A percentile compares a stretch with the other conserved stretches of the same genome.
phyloP scores from a whole-genome alignment of 768 basidiomycete genomes.

The Hydnomerulius pinastri region DNA sequence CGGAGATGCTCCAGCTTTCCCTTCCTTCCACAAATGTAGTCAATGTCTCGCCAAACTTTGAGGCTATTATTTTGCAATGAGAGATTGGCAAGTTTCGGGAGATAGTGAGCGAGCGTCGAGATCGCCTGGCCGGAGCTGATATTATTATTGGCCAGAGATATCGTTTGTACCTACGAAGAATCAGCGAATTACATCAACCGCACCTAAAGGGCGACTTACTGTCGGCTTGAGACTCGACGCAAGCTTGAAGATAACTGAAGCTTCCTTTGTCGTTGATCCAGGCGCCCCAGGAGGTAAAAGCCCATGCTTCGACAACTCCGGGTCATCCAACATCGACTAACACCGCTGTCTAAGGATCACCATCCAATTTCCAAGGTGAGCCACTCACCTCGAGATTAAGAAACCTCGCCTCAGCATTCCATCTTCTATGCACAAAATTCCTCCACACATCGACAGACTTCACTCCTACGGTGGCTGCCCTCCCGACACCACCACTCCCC shows the following conservation, averaged over 20 bases:
- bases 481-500: conserved; percentile 4
- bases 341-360: conserved; percentile 12
- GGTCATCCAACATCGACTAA: conserved; percentile 79
- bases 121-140: conserved; percentile 61
- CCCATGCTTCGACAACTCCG: conserved; percentile 69
- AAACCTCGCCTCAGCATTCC: conserved; percentile 66
- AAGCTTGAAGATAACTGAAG: conserved; percentile 87
- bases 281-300: conserved; percentile 70
- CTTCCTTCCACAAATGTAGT: conserved; percentile 56
- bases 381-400: conserved; percentile 80
- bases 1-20: conserved; percentile 64
- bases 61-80: conserved; percentile 81
- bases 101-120: conserved; percentile 62
- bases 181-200: not conserved
- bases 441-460: conserved; percentile 68
- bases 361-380: not conserved
- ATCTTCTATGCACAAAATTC: conserved; percentile 72
- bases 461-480: conserved; percentile 28
- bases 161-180: conserved; percentile 60
- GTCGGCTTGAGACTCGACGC: conserved; percentile 77
- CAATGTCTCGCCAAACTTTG: conserved; percentile 67
- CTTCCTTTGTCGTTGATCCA: conserved; percentile 63
- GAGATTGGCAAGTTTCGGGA: conserved; percentile 79
- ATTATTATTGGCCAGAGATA: conserved; percentile 84
- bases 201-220: conserved; percentile 39